These are phyloP conservation scores for Fusarium equiseti DNA, from an alignment of 2,329 filamentous ascomycete genomes.

Conservation along the genomic window DNA sequence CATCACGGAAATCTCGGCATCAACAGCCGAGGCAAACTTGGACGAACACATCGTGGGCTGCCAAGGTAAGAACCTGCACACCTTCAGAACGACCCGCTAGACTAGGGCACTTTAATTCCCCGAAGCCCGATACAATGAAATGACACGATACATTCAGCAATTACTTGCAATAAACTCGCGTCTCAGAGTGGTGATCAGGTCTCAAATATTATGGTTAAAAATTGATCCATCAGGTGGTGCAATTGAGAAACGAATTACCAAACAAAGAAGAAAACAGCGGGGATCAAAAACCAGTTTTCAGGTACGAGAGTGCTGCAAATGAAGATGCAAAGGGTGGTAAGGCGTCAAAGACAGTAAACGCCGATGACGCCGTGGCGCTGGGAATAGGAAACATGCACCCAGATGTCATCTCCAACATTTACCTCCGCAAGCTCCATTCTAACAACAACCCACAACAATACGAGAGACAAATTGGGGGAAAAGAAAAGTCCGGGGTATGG, in stretches of 20 bases:
- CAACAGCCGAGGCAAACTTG: neutral
- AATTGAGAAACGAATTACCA: neutral
- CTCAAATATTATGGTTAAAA: neutral
- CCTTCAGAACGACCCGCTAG: neutral
- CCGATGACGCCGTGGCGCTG: constrained; percentile 31
- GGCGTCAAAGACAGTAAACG: neutral
- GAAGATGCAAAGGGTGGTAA: neutral
- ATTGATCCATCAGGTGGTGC: neutral
- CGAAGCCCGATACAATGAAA: neutral
- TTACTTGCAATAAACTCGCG: no score
- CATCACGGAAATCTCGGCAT: constrained; percentile 15
- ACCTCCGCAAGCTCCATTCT: neutral
- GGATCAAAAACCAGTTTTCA: constrained; percentile 20
- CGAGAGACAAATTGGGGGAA: neutral
- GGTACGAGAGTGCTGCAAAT: neutral
- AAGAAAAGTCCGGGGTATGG: constrained; percentile 11
- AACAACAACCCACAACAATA: neutral
- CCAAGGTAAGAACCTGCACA: constrained; percentile 8
- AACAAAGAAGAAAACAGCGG: neutral
- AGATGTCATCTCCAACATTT: neutral
- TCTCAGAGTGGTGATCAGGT: no score
- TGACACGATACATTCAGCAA: neutral
- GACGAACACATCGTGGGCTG: neutral
- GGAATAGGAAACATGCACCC: constrained; percentile 11
- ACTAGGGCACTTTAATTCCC: constrained; percentile 7